phyloP scores from a whole-genome alignment of 2,329 filamentous ascomycete species.

The Xylariaceae sp. region DNA sequence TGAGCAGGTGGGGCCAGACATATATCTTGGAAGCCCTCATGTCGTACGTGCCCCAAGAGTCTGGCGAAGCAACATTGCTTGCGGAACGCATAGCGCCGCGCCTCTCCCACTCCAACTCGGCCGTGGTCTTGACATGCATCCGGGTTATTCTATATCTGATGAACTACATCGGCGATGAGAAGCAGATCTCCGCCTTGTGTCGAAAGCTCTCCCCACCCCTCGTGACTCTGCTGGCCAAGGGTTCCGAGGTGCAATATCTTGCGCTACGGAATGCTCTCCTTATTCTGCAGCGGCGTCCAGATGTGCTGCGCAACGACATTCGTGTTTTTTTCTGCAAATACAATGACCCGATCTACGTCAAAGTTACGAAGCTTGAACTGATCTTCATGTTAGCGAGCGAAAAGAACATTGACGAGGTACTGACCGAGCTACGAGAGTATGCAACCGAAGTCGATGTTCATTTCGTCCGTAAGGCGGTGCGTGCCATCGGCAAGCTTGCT shows the following conservation, averaged over 20 bases:
- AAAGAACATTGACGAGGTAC: slow-evolving; percentile 89
- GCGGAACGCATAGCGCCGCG: slow-evolving; percentile 94
- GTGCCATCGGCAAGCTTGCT: slow-evolving; percentile 93
- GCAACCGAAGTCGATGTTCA: slow-evolving; percentile 98
- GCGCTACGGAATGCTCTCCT: slow-evolving; percentile 89
- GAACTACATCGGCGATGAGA: slow-evolving; percentile 95
- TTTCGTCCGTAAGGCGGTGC: slow-evolving; percentile 95
- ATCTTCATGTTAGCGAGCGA: slow-evolving; percentile 98
- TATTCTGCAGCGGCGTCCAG: slow-evolving; percentile 86
- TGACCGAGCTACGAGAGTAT: slow-evolving; percentile 92
- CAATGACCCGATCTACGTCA: slow-evolving; percentile 98
- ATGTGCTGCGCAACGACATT: slow-evolving; percentile 93
- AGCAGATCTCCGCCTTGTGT: slow-evolving; percentile 79
- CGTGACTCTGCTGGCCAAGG: slow-evolving; percentile 91
- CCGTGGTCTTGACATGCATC: slow-evolving; percentile 93
- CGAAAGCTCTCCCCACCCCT: slow-evolving; percentile 91
- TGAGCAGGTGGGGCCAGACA: slow-evolving; percentile 97
- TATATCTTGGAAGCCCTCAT: slow-evolving; percentile 97
- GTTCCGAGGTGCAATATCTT: slow-evolving; percentile 96
- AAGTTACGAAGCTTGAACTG: slow-evolving; percentile 95
- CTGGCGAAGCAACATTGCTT: slow-evolving; percentile 77
- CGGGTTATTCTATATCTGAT: slow-evolving; percentile 94
- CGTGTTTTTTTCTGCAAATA: slow-evolving; percentile 99
- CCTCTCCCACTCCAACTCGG: slow-evolving; percentile 92
- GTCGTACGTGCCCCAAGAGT: slow-evolving; percentile 93